phyloP scores from a whole-genome alignment of 2,329 filamentous ascomycete genomes.

The Arthrobotrys pseudoclavata region DNA sequence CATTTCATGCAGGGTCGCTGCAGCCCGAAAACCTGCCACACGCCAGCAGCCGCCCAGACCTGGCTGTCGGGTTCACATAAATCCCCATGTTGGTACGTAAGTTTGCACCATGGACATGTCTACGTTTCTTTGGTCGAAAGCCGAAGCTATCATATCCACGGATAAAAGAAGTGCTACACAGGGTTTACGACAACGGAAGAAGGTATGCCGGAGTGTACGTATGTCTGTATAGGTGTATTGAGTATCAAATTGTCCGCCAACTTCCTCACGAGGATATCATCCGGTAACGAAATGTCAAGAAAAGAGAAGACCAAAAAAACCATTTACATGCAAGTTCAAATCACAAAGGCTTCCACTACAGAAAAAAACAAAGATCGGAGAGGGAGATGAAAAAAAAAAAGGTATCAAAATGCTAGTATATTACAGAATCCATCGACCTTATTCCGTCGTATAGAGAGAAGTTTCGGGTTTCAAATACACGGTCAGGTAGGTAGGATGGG shows the following conservation, averaged over 20 bases:
- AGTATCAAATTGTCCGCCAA: slow-evolving; percentile 40
- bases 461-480: slow-evolving; percentile 22
- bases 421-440: slow-evolving; percentile 58
- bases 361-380: not conserved
- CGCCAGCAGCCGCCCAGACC: slow-evolving; percentile 50
- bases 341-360: not conserved
- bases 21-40: slow-evolving; percentile 38
- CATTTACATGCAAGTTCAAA: slow-evolving; percentile 9
- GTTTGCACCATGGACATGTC: not conserved
- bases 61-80: slow-evolving; percentile 9
- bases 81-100: not conserved
- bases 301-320: slow-evolving; percentile 13
- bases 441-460: slow-evolving; percentile 35
- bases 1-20: slow-evolving; percentile 44
- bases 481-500: slow-evolving; percentile 43
- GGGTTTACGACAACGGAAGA: no score
- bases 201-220: no score
- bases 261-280: slow-evolving; percentile 33
- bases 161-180: no score
- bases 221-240: slow-evolving; percentile 28
- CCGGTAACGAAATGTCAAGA: not conserved
- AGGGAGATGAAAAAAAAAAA: slow-evolving; percentile 13
- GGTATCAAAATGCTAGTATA: slow-evolving; percentile 26
- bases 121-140: not conserved
- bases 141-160: not conserved